Evolutionary conservation across 768 basidiomycete genomes (phyloP), one percentile per base, ranked within the genome.

Genomic region (Wakefieldia striispora): DNA sequence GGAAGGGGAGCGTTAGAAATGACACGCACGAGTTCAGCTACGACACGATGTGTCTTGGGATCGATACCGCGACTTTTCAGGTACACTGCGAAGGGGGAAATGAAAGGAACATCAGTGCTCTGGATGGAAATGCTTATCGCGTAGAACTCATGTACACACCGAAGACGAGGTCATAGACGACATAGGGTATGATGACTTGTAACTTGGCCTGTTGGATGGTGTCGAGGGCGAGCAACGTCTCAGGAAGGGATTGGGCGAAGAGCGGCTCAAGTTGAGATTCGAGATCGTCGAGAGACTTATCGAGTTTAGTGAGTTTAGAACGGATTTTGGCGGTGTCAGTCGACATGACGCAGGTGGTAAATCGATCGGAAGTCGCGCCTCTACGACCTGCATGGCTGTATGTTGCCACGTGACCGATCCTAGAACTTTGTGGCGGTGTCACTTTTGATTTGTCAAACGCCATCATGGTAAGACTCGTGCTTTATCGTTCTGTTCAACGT

Each of bases 161-260:
- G 70, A 91, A 91, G n/a, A 91, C 71, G 10, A 94, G 76, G 66
- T 92, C 90, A 61, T 93, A 90, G 3, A 87, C 76, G 26, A 90
- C 74, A 67, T 93, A 93, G n/a, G 89, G 88, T 37, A 93, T 62
- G 31, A 82, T 72, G 6, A 84, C 83, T 54, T 93, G 87, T 3
- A 92, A 67, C 66, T 91, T 91, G 21, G 90, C 91, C 59, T 90
- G 87, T 51, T 91, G 84, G 19, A 93, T 72, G 7, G 82, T 80
- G 52, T 88, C 83, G 21, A 91, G 74, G 12, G 73, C 73, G 20
- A 84, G 67, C 14, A 84, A 62, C 0, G 83, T 81, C 56, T 91
- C 86, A 6, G 83, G 78, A 13, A 93, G 75, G 3, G 86, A 75
- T 50, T 84, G 79, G 0, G 83, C 67, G 37, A 92, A 75, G 11